These are phyloP conservation scores for Leptodontidium sp. DNA, from an alignment of 2,329 filamentous ascomycete genomes.

Conservation along the genomic window DNA sequence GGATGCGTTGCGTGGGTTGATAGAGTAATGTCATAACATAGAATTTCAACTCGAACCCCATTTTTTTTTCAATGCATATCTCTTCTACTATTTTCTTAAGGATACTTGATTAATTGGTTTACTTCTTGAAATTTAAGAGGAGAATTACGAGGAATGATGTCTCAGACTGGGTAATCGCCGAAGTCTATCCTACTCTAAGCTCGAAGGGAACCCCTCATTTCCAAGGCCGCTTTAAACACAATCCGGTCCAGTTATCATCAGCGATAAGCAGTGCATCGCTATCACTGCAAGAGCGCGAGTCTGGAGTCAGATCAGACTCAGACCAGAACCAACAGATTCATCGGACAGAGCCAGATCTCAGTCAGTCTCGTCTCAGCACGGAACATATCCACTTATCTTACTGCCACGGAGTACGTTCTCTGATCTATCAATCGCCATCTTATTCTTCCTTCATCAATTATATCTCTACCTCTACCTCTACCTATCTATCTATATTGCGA, in stretches of 20 bases:
- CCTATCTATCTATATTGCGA: background rate
- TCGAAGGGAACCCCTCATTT: constrained; percentile 4
- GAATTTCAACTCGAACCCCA: too few relatives aligned
- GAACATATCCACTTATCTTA: background rate
- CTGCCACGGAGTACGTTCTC: background rate
- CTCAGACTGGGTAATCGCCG: background rate
- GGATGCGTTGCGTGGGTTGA: constrained; percentile 6
- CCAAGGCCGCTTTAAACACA: constrained; percentile 8
- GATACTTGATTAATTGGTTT: too few relatives aligned
- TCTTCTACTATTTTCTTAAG: too few relatives aligned
- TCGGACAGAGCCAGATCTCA: background rate
- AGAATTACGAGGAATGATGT: background rate
- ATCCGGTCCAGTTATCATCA: background rate
- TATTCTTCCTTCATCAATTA: background rate
- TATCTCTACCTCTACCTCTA: background rate
- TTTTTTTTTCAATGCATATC: too few relatives aligned
- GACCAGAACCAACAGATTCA: background rate
- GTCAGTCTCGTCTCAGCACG: constrained; percentile 8
- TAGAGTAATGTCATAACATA: background rate
- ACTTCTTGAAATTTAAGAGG: too few relatives aligned
- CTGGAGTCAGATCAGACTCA: background rate
- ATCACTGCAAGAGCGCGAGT: background rate
- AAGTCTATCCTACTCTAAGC: too few relatives aligned
- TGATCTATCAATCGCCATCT: background rate
- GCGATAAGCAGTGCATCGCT: background rate